Evolutionary conservation across 192 early-diverging fungal species (phyloP).

Genomic region (Chytriomyces confervae): DNA sequence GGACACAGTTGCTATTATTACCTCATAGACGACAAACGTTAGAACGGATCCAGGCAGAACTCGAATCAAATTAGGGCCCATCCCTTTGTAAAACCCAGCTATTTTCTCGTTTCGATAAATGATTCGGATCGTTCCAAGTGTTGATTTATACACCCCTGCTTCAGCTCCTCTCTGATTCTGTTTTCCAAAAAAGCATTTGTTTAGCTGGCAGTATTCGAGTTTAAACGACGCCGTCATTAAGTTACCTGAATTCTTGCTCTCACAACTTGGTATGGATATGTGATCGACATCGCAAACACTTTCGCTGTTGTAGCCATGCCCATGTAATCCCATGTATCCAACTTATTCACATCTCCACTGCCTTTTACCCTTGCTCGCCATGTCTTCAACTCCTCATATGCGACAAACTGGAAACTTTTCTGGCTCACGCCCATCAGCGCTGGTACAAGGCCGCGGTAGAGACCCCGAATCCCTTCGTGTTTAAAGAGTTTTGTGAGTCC

Average conservation of each 20-base stretch:
- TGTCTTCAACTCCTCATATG: conserved; percentile 95
- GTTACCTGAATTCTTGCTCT: conserved; percentile 77
- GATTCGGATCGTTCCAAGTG: not conserved
- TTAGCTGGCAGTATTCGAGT: not conserved
- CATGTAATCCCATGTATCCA: conserved; percentile 73
- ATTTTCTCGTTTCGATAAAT: conserved; percentile 63
- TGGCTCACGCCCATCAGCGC: conserved; percentile 91
- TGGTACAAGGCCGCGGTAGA: conserved; percentile 91
- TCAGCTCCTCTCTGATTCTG: conserved; percentile 22
- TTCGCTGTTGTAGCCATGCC: conserved; percentile 87
- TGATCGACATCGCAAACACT: conserved; percentile 72
- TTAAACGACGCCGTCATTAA: not conserved
- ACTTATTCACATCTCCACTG: conserved; percentile 24
- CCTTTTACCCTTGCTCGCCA: conserved; percentile 30
- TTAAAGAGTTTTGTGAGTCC: conserved; percentile 76
- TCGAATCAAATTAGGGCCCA: conserved; percentile 85
- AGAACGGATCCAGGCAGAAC: conserved; percentile 93
- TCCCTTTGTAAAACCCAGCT: conserved; percentile 89
- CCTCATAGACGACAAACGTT: conserved; percentile 94
- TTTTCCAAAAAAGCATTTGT: not conserved
- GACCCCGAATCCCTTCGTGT: conserved; percentile 82
- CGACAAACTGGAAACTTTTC: conserved; percentile 96
- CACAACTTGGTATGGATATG: conserved; percentile 94
- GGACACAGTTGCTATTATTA: conserved; percentile 1
- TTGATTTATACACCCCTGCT: conserved; percentile 17